Evolutionary conservation across 73 alveolate species (phyloP), one percentile per base, ranked within the genome.

Genomic region (Paramecium caudatum): DNA sequence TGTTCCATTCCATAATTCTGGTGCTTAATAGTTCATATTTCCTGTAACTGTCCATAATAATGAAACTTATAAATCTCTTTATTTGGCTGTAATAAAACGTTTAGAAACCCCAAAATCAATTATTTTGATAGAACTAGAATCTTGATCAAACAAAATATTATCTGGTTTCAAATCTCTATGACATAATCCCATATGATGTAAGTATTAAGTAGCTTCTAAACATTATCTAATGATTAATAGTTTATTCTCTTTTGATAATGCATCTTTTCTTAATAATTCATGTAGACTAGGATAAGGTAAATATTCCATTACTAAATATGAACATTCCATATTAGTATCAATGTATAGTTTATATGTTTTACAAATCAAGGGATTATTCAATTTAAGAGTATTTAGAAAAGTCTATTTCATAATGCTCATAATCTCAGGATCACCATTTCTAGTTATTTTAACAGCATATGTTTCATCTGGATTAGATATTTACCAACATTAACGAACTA

Each of bases 11-110:
- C 97, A 93, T 78, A 97, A 91, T 85, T 97, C 99, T 0, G 99
- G 99, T 0, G 99, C 98, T 84, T 92, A 90, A 82, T 96, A 97
- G 74, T 94, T 97, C 0, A 94, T 94, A 32, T 98, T 97, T 12
- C 99, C 99, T 63, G 93, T 86, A 23, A 70, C 69, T 7, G 93
- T 86, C 93, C 93, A 86, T 46, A 86, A 37, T 21, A 45, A 41
- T 74, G 17, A 15, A 27, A 65, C 32, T 33, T 65, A 9, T 10
- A 19, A 10, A 74, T 39, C 65, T 21, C 69, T 21, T 10, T 74
- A 27, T 39, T 30, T 21, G 0, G 62, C 19, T 74, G 69, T 45
- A 7, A 74, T 39, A 74, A 74, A 74, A 39, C 88, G 36, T 45
- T 74, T 74, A 9, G 88, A 74, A 36, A 74, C 88, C 5, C 93